phyloP scores from a whole-genome alignment of 73 alveolate species.

The Paramecium sonneborni region DNA sequence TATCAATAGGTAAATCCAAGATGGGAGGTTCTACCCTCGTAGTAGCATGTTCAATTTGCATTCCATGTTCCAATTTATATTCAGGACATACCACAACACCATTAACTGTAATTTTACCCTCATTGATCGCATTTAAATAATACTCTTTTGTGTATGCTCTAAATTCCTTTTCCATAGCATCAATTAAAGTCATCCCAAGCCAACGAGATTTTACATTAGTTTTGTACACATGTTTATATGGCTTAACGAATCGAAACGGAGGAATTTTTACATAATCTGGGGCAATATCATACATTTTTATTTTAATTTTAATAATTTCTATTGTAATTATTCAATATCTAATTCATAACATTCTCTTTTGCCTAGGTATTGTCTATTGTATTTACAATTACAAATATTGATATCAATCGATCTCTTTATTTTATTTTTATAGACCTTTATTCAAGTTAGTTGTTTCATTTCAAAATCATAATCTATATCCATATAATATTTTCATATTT shows the following conservation, averaged over 20 bases:
- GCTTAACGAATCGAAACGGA: conserved; percentile 79
- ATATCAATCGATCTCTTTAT: background rate
- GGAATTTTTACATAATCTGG: background rate
- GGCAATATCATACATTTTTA: background rate
- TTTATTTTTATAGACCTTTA: background rate
- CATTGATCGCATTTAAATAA: conserved; percentile 81
- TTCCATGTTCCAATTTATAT: conserved; percentile 78
- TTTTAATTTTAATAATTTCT: background rate
- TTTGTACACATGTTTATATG: conserved; percentile 83
- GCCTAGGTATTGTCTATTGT: background rate
- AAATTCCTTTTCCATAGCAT: conserved; percentile 82
- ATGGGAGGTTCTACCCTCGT: conserved; percentile 90
- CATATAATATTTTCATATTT: background rate
- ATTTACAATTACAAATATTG: no score
- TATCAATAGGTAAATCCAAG: conserved; percentile 68
- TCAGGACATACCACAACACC: conserved; percentile 68
- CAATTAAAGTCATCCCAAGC: conserved; percentile 80
- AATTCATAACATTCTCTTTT: background rate
- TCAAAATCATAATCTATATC: background rate
- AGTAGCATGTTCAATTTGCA: conserved; percentile 82
- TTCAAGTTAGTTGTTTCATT: background rate
- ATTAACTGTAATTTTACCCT: conserved; percentile 89
- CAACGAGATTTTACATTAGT: conserved; percentile 88
- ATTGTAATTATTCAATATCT: background rate
- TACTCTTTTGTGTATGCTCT: conserved; percentile 83